Evolutionary conservation across 352 stramenopile species (phyloP), one percentile per base, ranked within the genome.

Genomic region (Ochromonadaceae sp.): DNA sequence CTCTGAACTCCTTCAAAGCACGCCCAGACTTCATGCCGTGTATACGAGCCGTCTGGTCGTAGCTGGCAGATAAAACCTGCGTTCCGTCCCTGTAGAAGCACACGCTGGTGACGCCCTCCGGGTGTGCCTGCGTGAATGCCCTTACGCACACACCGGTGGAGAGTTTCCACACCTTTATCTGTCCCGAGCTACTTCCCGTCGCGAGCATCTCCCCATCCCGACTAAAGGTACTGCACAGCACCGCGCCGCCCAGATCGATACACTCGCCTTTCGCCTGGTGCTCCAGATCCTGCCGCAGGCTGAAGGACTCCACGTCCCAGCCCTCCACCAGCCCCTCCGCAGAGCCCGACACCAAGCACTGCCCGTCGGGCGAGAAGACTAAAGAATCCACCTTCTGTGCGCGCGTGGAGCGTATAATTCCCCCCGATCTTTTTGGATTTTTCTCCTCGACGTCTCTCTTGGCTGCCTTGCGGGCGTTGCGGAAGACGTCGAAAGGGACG

Each of bases 241-340:
- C 81, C 30, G 82, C 78, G 17, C 70, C 67, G 20, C 89, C 78
- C 55, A 87, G 80, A 81, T 93, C 87, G 83, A 95, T 92, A 55
- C 91, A 87, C 56, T 93, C 84, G 28, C 91, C 83, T 31, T 68
- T 70, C 14, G 59, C 71, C 70, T 93, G 85, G 62, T 93, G 93
- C 40, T 82, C 81, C 5, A 95, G 66, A 67, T 93, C 85, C 66
- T 87, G 92, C 22, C 83, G 76, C 49, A 93, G 65, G 38, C 80
- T 82, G 65, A 83, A 90, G 48, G 88, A 90, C 43, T 92, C 83
- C 62, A 79, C 76, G 71, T 93, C 81, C 84, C 84, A 93, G n/a
- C 86, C 81, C 66, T 95, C 86, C 20, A 95, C 76, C 65, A 93
- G 92, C 1, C 86, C 86, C 42, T 93, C 85, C 52, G 87, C 84